Base-by-base conservation (phyloP, 305 asterid genomes). In the Fraxinus paxiana region DNA sequence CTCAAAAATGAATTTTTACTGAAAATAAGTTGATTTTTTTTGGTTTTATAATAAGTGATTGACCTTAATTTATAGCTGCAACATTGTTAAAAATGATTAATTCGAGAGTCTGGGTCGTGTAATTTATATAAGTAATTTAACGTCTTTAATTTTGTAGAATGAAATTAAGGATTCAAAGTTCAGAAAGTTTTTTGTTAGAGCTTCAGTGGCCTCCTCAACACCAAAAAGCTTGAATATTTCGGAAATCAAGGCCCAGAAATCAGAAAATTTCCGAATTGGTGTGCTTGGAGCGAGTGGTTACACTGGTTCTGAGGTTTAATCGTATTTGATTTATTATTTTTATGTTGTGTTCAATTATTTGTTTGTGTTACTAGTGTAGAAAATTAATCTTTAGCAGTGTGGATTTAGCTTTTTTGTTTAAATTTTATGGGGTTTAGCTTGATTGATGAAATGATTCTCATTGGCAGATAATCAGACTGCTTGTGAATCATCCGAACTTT, bases 281-380 rank as follows among this genome's bases (percentile, higher is more conserved):
- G 94, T 93, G 80, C 96, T 93, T 82, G 98, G 98, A 75, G 98
- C 97, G 74, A 92, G 97, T 87, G 98, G 97, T 34, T 93, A 93
- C 84, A 93, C 98, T 82, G 98, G 98, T 81, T 89, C 92, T 56
- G 98, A 91, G 96, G 96, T 93, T 83, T 51, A 67, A 46, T 51
- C 33, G 61, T 33, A 30, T 30, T 69, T 72, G 26, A 43, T 6
- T 75, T 13, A 72, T 78, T 15, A 71, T 5, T 76, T 65, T 8
- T 61, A 9, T 3, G 33, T 10, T 65, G 22, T 4, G 22, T 12
- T 67, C 73, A 4, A 26, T 28, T 67, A 20, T 75, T 76, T 31
- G 35, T 10, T 4, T 80, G 65, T 15, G 28, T 12, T 73, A 15
- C 43, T 33, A 5, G 26, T 8, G 31, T 12, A 41, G 41, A 56